Evolutionary conservation across 352 stramenopile genomes (phyloP).

Genomic region (Pythium rishiriense): DNA sequence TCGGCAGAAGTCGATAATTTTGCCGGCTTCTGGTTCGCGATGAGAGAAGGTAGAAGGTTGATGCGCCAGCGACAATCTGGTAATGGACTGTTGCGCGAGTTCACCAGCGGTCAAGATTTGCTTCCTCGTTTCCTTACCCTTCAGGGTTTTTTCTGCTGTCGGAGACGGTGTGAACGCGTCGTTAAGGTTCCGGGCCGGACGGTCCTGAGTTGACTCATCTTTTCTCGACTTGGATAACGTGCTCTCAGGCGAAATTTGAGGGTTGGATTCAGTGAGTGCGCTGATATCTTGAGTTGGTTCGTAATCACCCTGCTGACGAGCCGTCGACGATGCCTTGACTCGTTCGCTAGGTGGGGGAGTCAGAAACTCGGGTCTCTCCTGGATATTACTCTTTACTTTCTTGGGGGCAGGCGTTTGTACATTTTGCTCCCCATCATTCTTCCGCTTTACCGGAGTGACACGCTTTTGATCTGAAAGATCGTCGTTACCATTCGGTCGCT

Average conservation of each 20-base stretch:
- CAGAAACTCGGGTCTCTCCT: neutral
- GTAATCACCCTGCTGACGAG: neutral
- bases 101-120: constrained; percentile 9
- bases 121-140: constrained; percentile 10
- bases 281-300: constrained; percentile 19
- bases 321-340: neutral
- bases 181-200: constrained; percentile 19
- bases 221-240: constrained; percentile 9
- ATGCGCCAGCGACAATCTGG: constrained; percentile 52
- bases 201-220: neutral
- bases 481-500: neutral
- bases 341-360: constrained; percentile 11
- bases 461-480: neutral
- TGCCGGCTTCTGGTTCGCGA: constrained; percentile 55
- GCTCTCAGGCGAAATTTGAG: constrained; percentile 24
- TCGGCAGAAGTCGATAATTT: constrained; percentile 61
- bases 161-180: constrained; percentile 64
- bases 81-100: constrained; percentile 40
- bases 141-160: constrained; percentile 22
- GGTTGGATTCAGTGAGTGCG: neutral
- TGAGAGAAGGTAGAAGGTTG: constrained; percentile 48
- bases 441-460: constrained; percentile 16
- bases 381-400: constrained; percentile 1
- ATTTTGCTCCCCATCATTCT: neutral
- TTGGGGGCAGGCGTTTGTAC: constrained; percentile 14